phyloP scores from a whole-genome alignment of 768 basidiomycete species.

The Panaeolus cyanescens region DNA sequence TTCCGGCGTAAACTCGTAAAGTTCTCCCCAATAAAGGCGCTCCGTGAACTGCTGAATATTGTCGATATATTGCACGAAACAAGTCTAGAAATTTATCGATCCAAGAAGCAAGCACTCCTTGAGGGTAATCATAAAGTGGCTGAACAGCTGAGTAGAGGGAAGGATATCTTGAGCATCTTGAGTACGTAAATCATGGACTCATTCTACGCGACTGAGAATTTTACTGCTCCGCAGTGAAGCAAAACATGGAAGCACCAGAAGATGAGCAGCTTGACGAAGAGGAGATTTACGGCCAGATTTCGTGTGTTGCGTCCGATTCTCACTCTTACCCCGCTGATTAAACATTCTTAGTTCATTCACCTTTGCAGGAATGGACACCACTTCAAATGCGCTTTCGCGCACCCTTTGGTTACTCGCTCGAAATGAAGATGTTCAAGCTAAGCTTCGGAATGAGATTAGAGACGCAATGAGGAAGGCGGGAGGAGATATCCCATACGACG shows the following conservation, averaged over 20 bases:
- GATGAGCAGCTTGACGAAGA: slow-evolving; percentile 32
- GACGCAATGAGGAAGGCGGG: slow-evolving; percentile 22
- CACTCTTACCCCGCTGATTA: not conserved
- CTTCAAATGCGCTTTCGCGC: slow-evolving; percentile 22
- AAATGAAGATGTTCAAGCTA: slow-evolving; percentile 21
- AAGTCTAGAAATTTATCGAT: slow-evolving; percentile 33
- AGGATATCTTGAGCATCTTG: slow-evolving; percentile 49
- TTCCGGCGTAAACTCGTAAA: slow-evolving; percentile 34
- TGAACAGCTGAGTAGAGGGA: slow-evolving; percentile 36
- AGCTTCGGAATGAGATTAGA: slow-evolving; percentile 20
- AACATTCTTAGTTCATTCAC: slow-evolving; percentile 19
- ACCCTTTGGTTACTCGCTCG: slow-evolving; percentile 18
- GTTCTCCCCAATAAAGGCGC: slow-evolving; percentile 28
- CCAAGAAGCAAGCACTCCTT: slow-evolving; percentile 34
- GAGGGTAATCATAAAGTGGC: slow-evolving; percentile 31
- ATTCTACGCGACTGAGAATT: not conserved
- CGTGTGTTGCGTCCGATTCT: slow-evolving; percentile 15
- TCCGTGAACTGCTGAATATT: slow-evolving; percentile 31
- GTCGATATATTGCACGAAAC: slow-evolving; percentile 34
- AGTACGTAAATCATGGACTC: slow-evolving; percentile 27
- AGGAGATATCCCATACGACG: slow-evolving; percentile 32
- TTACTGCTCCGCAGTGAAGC: slow-evolving; percentile 34
- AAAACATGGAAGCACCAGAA: slow-evolving; percentile 34
- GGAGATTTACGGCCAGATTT: slow-evolving; percentile 41
- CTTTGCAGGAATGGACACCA: slow-evolving; percentile 29